Evolutionary conservation across 2,329 filamentous ascomycete genomes (phyloP).

Genomic region (Ustilaginoidea virens): DNA sequence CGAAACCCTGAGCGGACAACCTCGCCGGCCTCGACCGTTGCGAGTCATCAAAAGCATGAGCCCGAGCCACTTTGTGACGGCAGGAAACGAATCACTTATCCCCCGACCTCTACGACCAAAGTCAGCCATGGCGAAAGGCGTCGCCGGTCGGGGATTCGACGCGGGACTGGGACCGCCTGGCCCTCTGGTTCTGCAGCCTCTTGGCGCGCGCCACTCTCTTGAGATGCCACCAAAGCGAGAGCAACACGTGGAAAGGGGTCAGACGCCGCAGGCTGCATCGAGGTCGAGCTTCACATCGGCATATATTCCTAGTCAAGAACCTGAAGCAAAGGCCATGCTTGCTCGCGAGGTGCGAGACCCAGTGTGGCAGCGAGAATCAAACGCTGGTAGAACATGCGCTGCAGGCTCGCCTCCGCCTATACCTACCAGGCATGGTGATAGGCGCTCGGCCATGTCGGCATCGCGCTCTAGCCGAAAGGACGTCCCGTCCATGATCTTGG

Average conservation of each 20-base stretch:
- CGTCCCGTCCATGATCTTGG: conserved; percentile 16
- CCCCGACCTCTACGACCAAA: not conserved
- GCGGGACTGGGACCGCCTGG: conserved; percentile 1
- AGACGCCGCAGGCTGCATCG: conserved; percentile 5
- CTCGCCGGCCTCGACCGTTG: conserved; percentile 7
- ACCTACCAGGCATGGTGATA: not conserved
- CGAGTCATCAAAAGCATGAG: conserved; percentile 10
- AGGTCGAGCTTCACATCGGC: conserved; percentile 12
- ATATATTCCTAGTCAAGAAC: conserved; percentile 11
- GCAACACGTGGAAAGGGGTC: not conserved
- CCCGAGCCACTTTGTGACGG: conserved; percentile 5
- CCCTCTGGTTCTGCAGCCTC: conserved; percentile 4
- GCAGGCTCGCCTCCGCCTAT: conserved; percentile 5
- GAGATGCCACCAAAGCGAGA: conserved; percentile 7
- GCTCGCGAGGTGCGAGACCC: conserved; percentile 6
- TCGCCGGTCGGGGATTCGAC: conserved; percentile 1
- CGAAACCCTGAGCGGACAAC: too few relatives aligned
- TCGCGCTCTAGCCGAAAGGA: conserved; percentile 19
- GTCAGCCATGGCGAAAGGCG: not conserved
- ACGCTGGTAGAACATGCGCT: conserved; percentile 5
- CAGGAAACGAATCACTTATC: not conserved
- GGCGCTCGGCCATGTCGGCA: conserved; percentile 10
- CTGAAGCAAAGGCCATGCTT: conserved; percentile 7
- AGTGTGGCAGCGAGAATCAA: conserved; percentile 3
- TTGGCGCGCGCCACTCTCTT: conserved; percentile 4